Evolutionary conservation across 73 alveolate species (phyloP), one percentile per base, ranked within the genome.

Genomic region (Paraurostyla sp.): DNA sequence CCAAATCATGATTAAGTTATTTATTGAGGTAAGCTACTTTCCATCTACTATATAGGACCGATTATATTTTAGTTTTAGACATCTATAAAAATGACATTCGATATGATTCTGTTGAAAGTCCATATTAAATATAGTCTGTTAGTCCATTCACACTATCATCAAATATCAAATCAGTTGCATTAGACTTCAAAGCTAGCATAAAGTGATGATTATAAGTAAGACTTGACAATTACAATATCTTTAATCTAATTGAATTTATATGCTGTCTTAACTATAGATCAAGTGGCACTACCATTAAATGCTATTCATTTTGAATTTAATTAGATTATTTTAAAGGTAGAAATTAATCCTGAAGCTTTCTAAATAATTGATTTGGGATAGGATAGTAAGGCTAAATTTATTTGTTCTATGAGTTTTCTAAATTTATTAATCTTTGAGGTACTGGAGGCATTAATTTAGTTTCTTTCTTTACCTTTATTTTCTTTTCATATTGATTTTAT

Each of bases 41-140:
- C 82, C 82, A 65, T 65, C 41, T n/a, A 38, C 13, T 36, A 13
- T 38, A 38, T 13, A 65, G 82, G 25, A 65, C 82, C 18, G 82
- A 65, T 3, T 38, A 4, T 38, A 58, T 58, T 22, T 65, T 65
- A 3, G 60, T 65, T 40, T 65, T 13, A 38, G 41, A 65, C 82
- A 65, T 65, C 13, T 40, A 38, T 2, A 65, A 38, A 38, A 65
- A 65, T 32, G 41, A 56, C 82, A 65, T 65, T 65, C 82, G 4
- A 65, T 65, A 65, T 40, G 35, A 22, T 15, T 65, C 82, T 15
- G 60, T 38, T 9, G 82, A 65, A 15, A 65, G 35, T 7, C 82
- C 82, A 38, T 65, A 65, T 65, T 65, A 30, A 13, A 65, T 65
- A 22, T 65, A 65, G 41, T 65, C 82, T 36, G 33, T 32, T 36